Conservation (phyloP, 495 filamentous ascomycete genomes). For the Penicillium cataractarum region DNA sequence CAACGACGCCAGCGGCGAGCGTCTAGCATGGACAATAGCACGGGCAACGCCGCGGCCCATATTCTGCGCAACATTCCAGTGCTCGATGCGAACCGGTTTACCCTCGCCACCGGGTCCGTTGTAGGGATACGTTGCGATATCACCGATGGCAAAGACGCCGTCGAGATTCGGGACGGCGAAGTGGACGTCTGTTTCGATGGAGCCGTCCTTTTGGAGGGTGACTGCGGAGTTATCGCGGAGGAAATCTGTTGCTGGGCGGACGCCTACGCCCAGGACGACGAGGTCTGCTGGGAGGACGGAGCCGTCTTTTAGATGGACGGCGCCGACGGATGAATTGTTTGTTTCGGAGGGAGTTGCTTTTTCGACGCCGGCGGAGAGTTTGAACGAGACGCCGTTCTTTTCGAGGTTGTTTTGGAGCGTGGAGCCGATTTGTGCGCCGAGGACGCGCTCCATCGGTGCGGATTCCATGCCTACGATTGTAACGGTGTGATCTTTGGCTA, state of each 20-base stretch:
- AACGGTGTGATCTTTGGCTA: slow-evolving; percentile 74
- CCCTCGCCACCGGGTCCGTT: slow-evolving; percentile 80
- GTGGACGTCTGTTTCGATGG: slow-evolving; percentile 72
- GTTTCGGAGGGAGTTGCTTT: slow-evolving; percentile 71
- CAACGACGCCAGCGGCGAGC: slow-evolving; percentile 34
- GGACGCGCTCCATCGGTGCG: slow-evolving; percentile 81
- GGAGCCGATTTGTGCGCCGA: slow-evolving; percentile 79
- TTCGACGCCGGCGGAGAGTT: slow-evolving; percentile 76
- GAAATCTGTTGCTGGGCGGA: slow-evolving; percentile 83
- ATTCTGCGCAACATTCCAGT: slow-evolving; percentile 98
- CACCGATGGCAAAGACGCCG: slow-evolving; percentile 86
- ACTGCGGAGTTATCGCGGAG: slow-evolving; percentile 72
- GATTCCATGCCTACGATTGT: slow-evolving; percentile 94
- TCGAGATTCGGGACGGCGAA: slow-evolving; percentile 74
- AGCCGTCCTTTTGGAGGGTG: slow-evolving; percentile 76
- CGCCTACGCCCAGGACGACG: slow-evolving; percentile 88
- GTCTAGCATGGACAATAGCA: slow-evolving; percentile 63
- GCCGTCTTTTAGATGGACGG: slow-evolving; percentile 84
- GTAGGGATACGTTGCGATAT: slow-evolving; percentile 96
- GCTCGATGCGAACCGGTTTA: slow-evolving; percentile 76
- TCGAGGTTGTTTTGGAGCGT: slow-evolving; percentile 78
- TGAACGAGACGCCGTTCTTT: slow-evolving; percentile 84
- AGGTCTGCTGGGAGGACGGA: slow-evolving; percentile 83
- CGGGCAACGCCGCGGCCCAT: slow-evolving; percentile 75
- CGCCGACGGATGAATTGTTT: slow-evolving; percentile 70